Base-by-base conservation (phyloP, 345 rosid species). In the Camelina laxa region DNA sequence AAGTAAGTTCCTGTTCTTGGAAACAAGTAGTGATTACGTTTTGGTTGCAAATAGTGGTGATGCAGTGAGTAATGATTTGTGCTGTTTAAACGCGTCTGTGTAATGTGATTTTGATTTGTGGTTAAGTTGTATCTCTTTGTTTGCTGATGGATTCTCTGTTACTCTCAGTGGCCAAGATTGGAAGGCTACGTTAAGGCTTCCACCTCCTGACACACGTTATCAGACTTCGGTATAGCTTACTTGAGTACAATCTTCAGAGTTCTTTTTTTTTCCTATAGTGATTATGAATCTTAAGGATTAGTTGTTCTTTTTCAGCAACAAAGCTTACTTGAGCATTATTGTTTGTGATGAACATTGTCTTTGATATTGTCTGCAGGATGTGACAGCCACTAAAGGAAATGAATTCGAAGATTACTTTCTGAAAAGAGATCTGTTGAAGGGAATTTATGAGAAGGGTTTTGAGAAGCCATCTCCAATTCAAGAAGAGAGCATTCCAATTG, bases 401-500 rank as follows among this genome's bases (percentile, higher is more conserved):
- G 99, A 96, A 72, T 96, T 96, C 38, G 99, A 96, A 85, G 99
- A 96, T 81, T 96, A 96, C 79, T 96, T 92, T 82, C 84, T 96
- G 72, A 96, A 96, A 79, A 89, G 97, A 6, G 97, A 92, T 80
- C 85, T 96, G 64, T 89, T 96, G 16, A 96, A 89, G 93, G 99
- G 98, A 67, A 96, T 96, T 22, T 96, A 91, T 67, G 99, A 96
- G 82, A 96, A 96, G 80, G 99, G 99, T 19, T 96, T 96, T 78
- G 98, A 96, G 85, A 87, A 96, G 73, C 99, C 99, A 35, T 96
- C 99, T 70, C 99, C 99, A 7, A 92, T 96, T 72, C 99, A 96
- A 74, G 99, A 96, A 87, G 99, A 96, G 87, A 96, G 99, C 79
- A 96, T 96, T 81, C 99, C 99, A 19, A 92, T 96, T 84, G 99